Base-by-base conservation (phyloP, 371 early-diverging fungal species). In the Syncephalastrum racemosum region DNA sequence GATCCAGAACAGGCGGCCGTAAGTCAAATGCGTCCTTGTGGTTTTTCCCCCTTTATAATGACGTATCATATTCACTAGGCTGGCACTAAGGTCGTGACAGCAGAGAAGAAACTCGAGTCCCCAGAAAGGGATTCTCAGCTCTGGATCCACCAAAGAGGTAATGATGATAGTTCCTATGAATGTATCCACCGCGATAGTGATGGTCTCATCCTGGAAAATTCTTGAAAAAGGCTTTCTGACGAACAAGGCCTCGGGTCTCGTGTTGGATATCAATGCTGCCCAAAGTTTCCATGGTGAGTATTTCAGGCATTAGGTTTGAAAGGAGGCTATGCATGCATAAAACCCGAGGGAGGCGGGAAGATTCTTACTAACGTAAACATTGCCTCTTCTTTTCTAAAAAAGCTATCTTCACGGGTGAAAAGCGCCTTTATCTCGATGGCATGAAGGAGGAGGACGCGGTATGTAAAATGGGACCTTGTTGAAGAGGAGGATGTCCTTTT, bases 101-200 rank as follows among this genome's bases (percentile, higher is more conserved):
- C 60, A 16, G 41, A 55, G 10, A 75, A 69, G 53, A 64, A 67
- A 14, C 54, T 60, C 31, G 48, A 54, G 40, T 68, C 71, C 42
- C 67, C 71, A 41, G 75, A 71, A 39, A 59, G 71, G 46, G 75
- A 75, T 42, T 57, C 54, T 18, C 75, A 75, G 45, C 67, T 75
- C 7, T 75, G 71, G 71, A 71, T 75, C n/a, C 69, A 75, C 25
- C 71, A 75, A 51, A 50, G 63, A 42, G 75, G 75, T 50, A 55
- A 57, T 16, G 3, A 19, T 7, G 13, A n/a, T 4, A 31, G 42
- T 39, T 7, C 39, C 18, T 19, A 20, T 45, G 14, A 46, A 55
- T 16, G 14, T n/a, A 18, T 13, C 12, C 36, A 8, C 12, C 5
- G 14, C 16, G 46, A 14, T 47, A n/a, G 10, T 12, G 2, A 31